Base-by-base conservation (phyloP, 176 grass and related monocot species). In the Phoenix roebelenii region DNA sequence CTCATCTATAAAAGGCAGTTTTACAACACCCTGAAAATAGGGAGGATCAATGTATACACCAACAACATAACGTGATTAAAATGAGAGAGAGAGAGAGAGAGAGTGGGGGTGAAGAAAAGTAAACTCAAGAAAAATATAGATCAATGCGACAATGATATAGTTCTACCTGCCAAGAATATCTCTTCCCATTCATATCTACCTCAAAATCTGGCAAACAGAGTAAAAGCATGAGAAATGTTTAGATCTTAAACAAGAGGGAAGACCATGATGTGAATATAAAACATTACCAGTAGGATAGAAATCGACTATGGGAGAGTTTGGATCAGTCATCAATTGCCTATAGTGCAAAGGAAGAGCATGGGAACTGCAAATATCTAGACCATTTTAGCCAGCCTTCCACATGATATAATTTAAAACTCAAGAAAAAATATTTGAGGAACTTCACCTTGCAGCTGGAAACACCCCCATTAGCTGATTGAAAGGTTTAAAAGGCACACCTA, bases 401-500 rank as follows among this genome's bases (percentile, higher is more conserved):
- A 16, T 61, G 32, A 77, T 25, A 80, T 24, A 23, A 74, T 20
- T 68, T 19, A 54, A 51, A 62, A 32, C 18, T 56, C 23, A 35
- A 68, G 17, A 18, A 50, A 58, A 35, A 58, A 55, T 39, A 12
- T 25, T 71, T 3, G 16, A 58, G 3, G 10, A 60, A 49, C 63
- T 72, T 58, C 68, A 98, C 93, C 93, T 98, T 66, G 93, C 93
- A 81, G 93, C 84, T 78, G 93, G 93, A 73, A 98, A 88, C 72
- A 98, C 93, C 10, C 93, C 93, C 93, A 98, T 98, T 70, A 98
- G 70, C 74, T 98, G 93, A 89, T 98, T 76, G 12, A 98, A 98
- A 18, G 93, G 93, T 78, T 98, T 98, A 66, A 98, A 98, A 14
- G 93, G 93, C 54, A 56, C 66, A 60, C 93, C 93, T 25, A 98